Conservation (phyloP, 1,284 basidiomycete species). For the Microbotryum saponariae region DNA sequence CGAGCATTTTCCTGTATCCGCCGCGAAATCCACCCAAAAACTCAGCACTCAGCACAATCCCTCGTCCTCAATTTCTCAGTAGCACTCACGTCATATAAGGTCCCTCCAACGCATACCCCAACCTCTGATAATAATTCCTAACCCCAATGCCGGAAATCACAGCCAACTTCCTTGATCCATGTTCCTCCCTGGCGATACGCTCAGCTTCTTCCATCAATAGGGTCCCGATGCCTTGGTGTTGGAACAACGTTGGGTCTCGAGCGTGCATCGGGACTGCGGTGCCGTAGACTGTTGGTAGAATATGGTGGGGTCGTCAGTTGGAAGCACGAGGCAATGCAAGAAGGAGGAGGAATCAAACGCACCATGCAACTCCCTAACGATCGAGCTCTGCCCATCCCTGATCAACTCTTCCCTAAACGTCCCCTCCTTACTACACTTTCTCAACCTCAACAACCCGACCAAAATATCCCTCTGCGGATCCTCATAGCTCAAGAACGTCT, state of each 20-base stretch:
- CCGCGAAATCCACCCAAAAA: too few species aligned
- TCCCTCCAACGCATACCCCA: conserved; percentile 90
- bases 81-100: conserved; percentile 67
- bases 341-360: neutral
- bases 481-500: conserved; percentile 98
- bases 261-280: conserved; percentile 96
- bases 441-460: conserved; percentile 80
- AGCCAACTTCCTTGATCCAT: conserved; percentile 85
- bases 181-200: conserved; percentile 94
- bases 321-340: too few species aligned
- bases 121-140: conserved; percentile 50
- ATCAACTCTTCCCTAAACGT: conserved; percentile 92
- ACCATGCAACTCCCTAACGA: conserved; percentile 73
- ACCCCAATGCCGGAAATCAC: conserved; percentile 75
- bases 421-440: conserved; percentile 84
- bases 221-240: conserved; percentile 97
- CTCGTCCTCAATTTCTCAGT: too few species aligned
- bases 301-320: neutral
- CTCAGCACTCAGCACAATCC: too few species aligned
- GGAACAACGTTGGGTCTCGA: conserved; percentile 86
- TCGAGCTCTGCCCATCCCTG: conserved; percentile 72
- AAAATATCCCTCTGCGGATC: conserved; percentile 96
- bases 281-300: conserved; percentile 71
- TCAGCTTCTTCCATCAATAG: conserved; percentile 99
- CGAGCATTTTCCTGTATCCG: too few species aligned